Percentiles rank a stretch among this genome's conserved stretches.
Conservation (phyloP, 176 grass and related monocot species). For the Triticum timopheevii region DNA sequence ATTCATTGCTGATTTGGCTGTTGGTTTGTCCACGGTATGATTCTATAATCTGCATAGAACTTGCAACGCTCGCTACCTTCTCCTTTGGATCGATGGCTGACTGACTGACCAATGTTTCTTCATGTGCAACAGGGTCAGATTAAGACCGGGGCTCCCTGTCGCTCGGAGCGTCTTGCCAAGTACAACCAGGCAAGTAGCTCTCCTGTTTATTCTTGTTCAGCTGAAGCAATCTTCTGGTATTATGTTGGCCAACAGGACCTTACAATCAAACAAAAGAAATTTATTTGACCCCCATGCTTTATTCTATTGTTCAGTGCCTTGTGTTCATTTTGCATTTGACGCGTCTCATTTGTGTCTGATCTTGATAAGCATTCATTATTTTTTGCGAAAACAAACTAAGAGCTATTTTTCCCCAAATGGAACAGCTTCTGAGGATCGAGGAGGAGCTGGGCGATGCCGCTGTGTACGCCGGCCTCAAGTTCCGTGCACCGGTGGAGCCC, state of each 20-base stretch:
- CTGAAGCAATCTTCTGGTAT: not conserved
- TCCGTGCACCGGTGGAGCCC: not conserved
- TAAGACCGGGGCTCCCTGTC: conserved; percentile 87
- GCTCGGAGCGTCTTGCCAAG: conserved; percentile 95
- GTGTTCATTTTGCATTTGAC: no score
- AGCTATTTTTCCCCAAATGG: not conserved
- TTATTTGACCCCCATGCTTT: no score
- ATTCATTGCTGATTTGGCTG: conserved; percentile 92
- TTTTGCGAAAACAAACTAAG: no score
- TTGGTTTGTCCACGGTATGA: conserved; percentile 79
- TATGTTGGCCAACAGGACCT: no score
- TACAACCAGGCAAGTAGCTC: conserved; percentile 72
- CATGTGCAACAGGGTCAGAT: conserved; percentile 78
- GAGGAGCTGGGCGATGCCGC: not conserved
- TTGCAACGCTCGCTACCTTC: no score
- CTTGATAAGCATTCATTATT: no score
- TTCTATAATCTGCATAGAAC: not conserved
- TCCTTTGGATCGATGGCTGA: no score
- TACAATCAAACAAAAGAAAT: no score
- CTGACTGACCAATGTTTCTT: not conserved
- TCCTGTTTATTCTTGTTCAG: not conserved
- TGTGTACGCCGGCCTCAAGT: not conserved
- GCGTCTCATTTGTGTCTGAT: no score
- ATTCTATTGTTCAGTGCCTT: no score
- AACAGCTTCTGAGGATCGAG: not conserved